Percentiles rank a stretch among this genome's conserved stretches.
Evolutionary conservation across 140 eudicot species (phyloP).

Genomic region (Erigeron philadelphicus): DNA sequence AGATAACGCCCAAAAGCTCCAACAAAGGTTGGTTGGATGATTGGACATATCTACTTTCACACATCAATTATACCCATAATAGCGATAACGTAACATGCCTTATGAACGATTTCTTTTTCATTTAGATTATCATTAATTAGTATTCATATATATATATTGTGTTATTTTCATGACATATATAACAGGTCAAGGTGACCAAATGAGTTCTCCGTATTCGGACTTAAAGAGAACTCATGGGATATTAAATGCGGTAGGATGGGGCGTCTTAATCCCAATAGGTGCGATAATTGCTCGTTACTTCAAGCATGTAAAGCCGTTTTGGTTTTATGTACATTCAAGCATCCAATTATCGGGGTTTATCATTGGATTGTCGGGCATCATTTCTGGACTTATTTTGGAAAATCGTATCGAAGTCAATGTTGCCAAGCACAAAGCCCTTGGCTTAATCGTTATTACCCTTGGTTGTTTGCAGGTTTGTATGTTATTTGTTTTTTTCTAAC

Average conservation of each 20-base stretch:
- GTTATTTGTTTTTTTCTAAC: not conserved
- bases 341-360: conserved; percentile 55
- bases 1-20: too few relatives aligned
- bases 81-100: too few relatives aligned
- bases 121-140: too few relatives aligned
- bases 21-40: too few relatives aligned
- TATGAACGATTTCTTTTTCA: too few relatives aligned
- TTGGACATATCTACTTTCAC: too few relatives aligned
- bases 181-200: conserved; percentile 53
- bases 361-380: conserved; percentile 56
- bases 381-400: conserved; percentile 53
- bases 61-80: too few relatives aligned
- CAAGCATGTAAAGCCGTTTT: conserved; percentile 42
- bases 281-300: conserved; percentile 64
- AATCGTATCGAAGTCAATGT: conserved; percentile 40
- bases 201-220: conserved; percentile 37
- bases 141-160: not conserved
- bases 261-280: conserved; percentile 63
- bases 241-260: conserved; percentile 80
- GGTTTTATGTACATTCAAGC: conserved; percentile 59
- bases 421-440: conserved; percentile 57
- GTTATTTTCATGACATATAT: not conserved
- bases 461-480: conserved; percentile 71
- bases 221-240: conserved; percentile 68
- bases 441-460: conserved; percentile 50